Base-by-base conservation (phyloP, 495 filamentous ascomycete species). In the Lepraria neglecta region DNA sequence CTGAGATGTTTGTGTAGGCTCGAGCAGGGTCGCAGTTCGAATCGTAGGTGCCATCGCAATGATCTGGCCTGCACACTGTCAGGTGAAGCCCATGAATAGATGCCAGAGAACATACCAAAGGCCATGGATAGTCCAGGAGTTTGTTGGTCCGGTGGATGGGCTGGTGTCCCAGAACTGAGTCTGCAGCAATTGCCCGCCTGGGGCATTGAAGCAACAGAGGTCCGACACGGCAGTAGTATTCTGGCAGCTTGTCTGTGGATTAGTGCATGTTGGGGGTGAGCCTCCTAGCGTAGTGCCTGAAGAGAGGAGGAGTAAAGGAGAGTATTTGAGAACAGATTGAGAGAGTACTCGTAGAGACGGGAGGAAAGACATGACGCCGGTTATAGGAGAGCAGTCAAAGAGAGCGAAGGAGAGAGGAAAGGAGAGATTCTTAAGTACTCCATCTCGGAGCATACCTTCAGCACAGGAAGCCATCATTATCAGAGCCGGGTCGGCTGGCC, bases 71-170 rank as follows among this genome's bases (percentile, higher is more conserved):
- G 54, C 31, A 53, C 11, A 2, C 4, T 30, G 43, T 62, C 27
- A 60, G 33, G 3, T 54, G n/a, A 30, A 3, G 4, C 21, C 28
- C 28, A 33, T 3, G 31, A 47, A 33, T 69, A 28, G 3, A 45
- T 14, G 30, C 4, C 44, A 17, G 57, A 53, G 43, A 47, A 55
- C 75, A 68, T 65, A 81, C 78, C 91, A 95, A 35, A 96, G 77
- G n/a, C 91, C 90, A 67, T 95, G 91, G 24, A 96, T 77, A 3
- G 90, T 94, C 91, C 90, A 96, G 50, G 84, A 85, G 67, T 92
- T 82, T 40, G 78, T 79, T 19, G 87, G 87, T 7, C 87, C 87
- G 11, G 84, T 79, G n/a, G 85, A 76, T 38, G 85, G 84, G 65
- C 82, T 73, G 6, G 80, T 78, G 68, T 96, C 90, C 90, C 90